Evolutionary conservation across 2,329 filamentous ascomycete genomes (phyloP), one percentile per base, ranked within the genome.

Genomic region (Tricladium varicosporioides): DNA sequence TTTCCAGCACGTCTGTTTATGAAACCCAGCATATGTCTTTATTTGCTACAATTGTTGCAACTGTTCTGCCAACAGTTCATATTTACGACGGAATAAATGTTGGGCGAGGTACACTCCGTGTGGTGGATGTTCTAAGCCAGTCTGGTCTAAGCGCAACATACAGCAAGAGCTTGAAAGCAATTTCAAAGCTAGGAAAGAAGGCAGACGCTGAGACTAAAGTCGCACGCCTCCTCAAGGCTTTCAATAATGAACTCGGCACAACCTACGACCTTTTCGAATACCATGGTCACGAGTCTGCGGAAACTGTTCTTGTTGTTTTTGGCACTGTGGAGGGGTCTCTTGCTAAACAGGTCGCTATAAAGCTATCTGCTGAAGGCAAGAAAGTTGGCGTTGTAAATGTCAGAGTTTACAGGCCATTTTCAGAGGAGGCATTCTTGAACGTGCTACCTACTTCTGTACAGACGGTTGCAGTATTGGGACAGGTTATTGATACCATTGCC

Each of bases 241-340:
- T 95, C 75, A 99, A 97, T 74, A 84, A 85, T 61, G 92, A 97
- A 77, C 85, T 99, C 19, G 94, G 93, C 57, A 97, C 94, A 46
- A 86, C 93, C 63, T 99, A 99, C 72, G 83, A 87, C 68, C 85
- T 91, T 5, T 99, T 97, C 67, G 94, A 99, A 76, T 99, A 99
- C 76, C 83, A 88, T 68, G 94, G 94, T 19, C 91, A 97, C 70
- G 78, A 83, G 49, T 78, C 85, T 45, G 85, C 94, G 3, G 89
- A 93, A 63, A 85, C 86, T 9, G 91, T 99, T 14, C 78, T 97
- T 33, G 92, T 97, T 31, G 89, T 91, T 46, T 97, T 99, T 67
- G 94, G 94, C 65, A 96, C 91, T 59, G 85, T 92, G 5, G 94
- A 99, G 77, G 85, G 90, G 13, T 92, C 94, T 66, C 78, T 97